Evolutionary conservation across 306 rosid species (phyloP).

Genomic region (Citrullus mucosospermus): DNA sequence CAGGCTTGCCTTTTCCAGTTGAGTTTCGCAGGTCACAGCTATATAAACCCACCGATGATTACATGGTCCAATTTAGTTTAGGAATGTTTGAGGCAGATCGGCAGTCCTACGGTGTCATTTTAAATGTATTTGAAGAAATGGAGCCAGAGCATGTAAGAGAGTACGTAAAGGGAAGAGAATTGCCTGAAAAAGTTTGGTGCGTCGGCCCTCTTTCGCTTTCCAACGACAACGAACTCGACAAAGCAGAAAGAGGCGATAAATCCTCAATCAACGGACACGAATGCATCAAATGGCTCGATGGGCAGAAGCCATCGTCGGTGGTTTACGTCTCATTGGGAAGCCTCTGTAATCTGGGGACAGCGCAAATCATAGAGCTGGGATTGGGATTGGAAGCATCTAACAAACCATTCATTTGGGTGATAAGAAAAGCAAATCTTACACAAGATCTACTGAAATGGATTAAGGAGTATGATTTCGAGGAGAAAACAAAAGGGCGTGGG

Average conservation of each 20-base stretch:
- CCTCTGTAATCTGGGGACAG: constrained; percentile 1
- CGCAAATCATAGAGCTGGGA: constrained; percentile 19
- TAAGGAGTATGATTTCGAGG: not conserved
- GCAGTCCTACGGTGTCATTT: constrained; percentile 11
- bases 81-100: not conserved
- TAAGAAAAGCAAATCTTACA: not conserved
- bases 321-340: constrained; percentile 44
- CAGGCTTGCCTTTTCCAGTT: constrained; percentile 9
- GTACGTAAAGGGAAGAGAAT: constrained; percentile 20
- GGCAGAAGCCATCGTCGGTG: constrained; percentile 16
- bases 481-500: not conserved
- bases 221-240: constrained; percentile 32
- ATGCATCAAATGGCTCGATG: constrained; percentile 35
- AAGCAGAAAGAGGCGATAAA: constrained; percentile 40
- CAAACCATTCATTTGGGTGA: constrained; percentile 24
- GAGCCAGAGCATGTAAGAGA: constrained; percentile 30
- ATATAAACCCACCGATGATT: not conserved
- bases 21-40: constrained; percentile 11
- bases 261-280: constrained; percentile 15
- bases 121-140: constrained; percentile 22
- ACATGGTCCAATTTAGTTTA: not conserved
- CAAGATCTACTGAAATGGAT: constrained; percentile 19
- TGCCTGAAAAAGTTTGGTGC: constrained; percentile 37
- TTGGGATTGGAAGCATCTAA: constrained; percentile 19
- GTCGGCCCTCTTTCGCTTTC: constrained; percentile 21